Conservation (phyloP, 768 basidiomycete species). For the Lentinula sp. region DNA sequence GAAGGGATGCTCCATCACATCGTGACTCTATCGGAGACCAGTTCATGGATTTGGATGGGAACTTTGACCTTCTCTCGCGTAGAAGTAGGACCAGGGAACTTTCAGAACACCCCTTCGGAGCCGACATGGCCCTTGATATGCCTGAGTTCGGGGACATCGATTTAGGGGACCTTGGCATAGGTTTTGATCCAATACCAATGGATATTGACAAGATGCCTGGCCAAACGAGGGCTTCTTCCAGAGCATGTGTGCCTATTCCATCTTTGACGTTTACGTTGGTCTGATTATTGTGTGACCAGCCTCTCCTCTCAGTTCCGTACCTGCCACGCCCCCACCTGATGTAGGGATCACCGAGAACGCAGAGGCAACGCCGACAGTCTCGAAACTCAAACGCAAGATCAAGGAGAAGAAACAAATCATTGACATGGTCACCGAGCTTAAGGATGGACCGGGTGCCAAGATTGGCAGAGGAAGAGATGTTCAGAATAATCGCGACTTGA, state of each 20-base stretch:
- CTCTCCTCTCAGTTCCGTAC: conserved; percentile 71
- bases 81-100: conserved; percentile 52
- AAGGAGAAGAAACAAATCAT: conserved; percentile 86
- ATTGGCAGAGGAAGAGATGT: conserved; percentile 49
- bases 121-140: conserved; percentile 46
- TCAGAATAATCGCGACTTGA: conserved; percentile 51
- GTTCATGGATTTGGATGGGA: conserved; percentile 42
- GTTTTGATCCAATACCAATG: conserved; percentile 46
- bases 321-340: conserved; percentile 74
- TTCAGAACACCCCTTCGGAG: conserved; percentile 62
- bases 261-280: background rate
- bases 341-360: conserved; percentile 20
- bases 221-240: conserved; percentile 53
- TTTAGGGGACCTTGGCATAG: conserved; percentile 45
- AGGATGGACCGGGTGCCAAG: conserved; percentile 50
- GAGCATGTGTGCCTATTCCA: conserved; percentile 51
- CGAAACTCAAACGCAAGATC: conserved; percentile 42
- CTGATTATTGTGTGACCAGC: conserved; percentile 31
- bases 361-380: conserved; percentile 21
- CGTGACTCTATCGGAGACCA: conserved; percentile 60
- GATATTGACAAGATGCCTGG: conserved; percentile 50
- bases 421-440: conserved; percentile 84
- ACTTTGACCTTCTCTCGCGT: conserved; percentile 57
- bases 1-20: conserved; percentile 57
- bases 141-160: conserved; percentile 12